Conservation (phyloP, 352 stramenopile genomes). For the Globisporangium paroecandrum region DNA sequence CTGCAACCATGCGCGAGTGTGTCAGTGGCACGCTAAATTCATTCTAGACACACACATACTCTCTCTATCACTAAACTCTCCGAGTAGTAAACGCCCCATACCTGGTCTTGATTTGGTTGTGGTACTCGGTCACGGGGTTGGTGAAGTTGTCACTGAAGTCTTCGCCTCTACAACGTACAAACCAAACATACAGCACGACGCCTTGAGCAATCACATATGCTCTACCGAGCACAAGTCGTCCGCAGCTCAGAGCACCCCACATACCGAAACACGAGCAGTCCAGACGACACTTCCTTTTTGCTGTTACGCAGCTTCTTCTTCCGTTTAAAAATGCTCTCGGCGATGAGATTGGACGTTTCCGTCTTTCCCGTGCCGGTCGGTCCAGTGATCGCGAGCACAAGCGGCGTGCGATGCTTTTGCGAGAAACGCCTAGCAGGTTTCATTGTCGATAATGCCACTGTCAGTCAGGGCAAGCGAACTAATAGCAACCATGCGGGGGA, state of each 20-base stretch:
- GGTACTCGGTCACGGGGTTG: constrained; percentile 80
- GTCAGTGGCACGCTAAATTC: too few species aligned
- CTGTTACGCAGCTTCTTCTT: constrained; percentile 70
- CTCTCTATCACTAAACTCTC: too few species aligned
- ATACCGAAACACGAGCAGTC: constrained; percentile 40
- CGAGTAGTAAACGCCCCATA: constrained; percentile 11
- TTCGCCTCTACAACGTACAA: constrained; percentile 47
- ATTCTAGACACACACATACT: too few species aligned
- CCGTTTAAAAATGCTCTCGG: constrained; percentile 79
- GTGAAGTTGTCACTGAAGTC: constrained; percentile 84
- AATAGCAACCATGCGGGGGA: neutral
- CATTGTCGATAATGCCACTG: neutral
- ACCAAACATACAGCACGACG: neutral
- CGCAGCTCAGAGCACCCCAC: neutral
- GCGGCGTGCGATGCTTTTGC: constrained; percentile 55
- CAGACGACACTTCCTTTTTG: constrained; percentile 59
- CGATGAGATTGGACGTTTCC: constrained; percentile 83
- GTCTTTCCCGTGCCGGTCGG: constrained; percentile 90
- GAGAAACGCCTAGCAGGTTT: constrained; percentile 33
- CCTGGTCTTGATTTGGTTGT: constrained; percentile 82
- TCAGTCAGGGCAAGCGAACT: constrained; percentile 6
- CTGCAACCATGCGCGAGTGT: constrained; percentile 21
- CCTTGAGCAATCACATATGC: too few species aligned
- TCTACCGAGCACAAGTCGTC: neutral
- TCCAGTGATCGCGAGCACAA: constrained; percentile 87